Base-by-base conservation (phyloP, 208 protist species). In the Naegleria gruberi region DNA sequence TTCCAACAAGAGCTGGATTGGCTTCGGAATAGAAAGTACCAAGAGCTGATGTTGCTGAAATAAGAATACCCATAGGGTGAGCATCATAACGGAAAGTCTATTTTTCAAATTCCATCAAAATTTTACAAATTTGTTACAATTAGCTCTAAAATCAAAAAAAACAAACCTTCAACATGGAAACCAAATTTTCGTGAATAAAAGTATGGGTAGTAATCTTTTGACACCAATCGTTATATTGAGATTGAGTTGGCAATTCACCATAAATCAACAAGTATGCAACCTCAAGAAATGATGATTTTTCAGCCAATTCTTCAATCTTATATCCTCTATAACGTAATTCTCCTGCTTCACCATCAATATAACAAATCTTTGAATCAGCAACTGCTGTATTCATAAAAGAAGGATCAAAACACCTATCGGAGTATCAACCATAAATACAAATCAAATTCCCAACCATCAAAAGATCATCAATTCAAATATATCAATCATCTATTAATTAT, bases 151-250 rank as follows among this genome's bases (percentile, higher is more conserved):
- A n/a, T n/a, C n/a, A n/a, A n/a, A n/a, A n/a, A n/a, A n/a, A n/a
- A n/a, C n/a, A n/a, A n/a, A n/a, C n/a, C n/a, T 82, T 83, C 34
- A 83, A 55, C 23, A 55, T 12, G 10, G 5, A 26, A 7, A 46
- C 37, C 26, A 90, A 46, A 90, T 83, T 90, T 17, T 90, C 37
- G 51, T 90, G 89, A 90, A 90, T 85, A 45, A 77, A 90, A 23
- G 89, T 90, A n/a, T 90, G 89, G 26, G 34, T 55, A 6, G 65
- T 90, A 37, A 90, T 45, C 26, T 77, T 2, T 8, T 30, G 6
- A 7, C 2, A 77, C 45, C 55, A 81, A n/a, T 90, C 89, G 12
- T 87, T 46, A 10, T 40, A 87, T 77, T 90, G 15, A 4, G 19
- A 23, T 45, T 73, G 47, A 12, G 26, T 47, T 73, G 89, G 89